Base-by-base conservation (phyloP, 306 rosid genomes). In the Dicorynia guianensis region DNA sequence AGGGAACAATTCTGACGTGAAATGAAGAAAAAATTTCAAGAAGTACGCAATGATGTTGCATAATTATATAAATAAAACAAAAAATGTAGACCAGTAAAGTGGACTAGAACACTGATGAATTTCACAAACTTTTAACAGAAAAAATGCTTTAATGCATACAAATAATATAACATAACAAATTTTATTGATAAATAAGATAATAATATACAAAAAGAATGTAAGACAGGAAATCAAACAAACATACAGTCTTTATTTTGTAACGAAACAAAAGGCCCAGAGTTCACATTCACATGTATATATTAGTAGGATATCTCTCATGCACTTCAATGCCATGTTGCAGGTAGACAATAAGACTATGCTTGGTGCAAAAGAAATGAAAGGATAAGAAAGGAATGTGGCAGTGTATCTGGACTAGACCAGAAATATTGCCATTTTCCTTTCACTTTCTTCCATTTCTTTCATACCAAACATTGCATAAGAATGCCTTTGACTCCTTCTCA, bases 251-350 rank as follows among this genome's bases (percentile, higher is more conserved):
- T 19, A 38, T 36, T 59, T 33, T 14, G 34, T 19, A 44, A 72
- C 18, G 59, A 82, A 78, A 55, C 44, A 54, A 67, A 63, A 40
- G 72, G 69, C 54, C 47, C 50, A 55, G 48, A 18, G 14, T 54
- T 73, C 42, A 61, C 36, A 61, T 18, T 13, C 52, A 20, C 63
- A 74, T 73, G 47, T 55, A 56, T 42, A 33, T 6, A 33, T 67
- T 40, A 15, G 65, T 18, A 9, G 59, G 52, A 19, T 42, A 69
- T 44, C 46, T 54, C 64, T 46, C 38, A 17, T 56, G 18, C 58
- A 11, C 48, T 57, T 34, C 12, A 48, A 66, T 56, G 47, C 25
- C 71, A 49, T 11, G 56, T 61, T 38, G 57, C 40, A 42, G 60
- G 67, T 34, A 61, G 57, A 43, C 25, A 25, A 25, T 9, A 62